Evolutionary conservation across 768 basidiomycete species (phyloP), one percentile per base, ranked within the genome.

Genomic region (Cyclocybe aegerita): DNA sequence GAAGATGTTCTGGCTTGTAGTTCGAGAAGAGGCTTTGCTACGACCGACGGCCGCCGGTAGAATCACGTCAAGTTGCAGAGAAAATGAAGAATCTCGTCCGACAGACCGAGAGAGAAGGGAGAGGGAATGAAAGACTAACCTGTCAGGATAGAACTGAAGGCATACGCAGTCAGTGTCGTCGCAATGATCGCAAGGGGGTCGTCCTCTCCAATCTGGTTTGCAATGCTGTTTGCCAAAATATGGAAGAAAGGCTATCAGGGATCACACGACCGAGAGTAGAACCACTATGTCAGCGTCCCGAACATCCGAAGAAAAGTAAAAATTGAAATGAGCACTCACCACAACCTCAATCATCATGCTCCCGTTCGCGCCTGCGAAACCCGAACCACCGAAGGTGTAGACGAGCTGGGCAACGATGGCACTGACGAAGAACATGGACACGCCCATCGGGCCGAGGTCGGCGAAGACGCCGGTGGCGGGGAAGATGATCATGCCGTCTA

Each of bases 281-380:
- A 42, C 41, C 12, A 14, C 35, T 11, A 37, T 5, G 14, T 42
- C 39, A 41, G 39, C 23, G 4, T 23, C 23, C 23, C 23, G 23
- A 49, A 35, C 16, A 43, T 4, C 34, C 33, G 40, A 36, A 16
- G 39, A 35, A 46, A 32, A 29, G 15, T 16, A 14, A 39, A 41
- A 46, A 37, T 33, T 33, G 42, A 42, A 46, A 33, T 38, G 49
- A 50, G 8, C 43, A 79, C 86, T 39, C 65, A 93, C 90, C 57
- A 98, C 94, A 9, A 95, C 92, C 70, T 98, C 96, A 54, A 99
- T 98, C 93, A 98, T 97, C 93, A 95, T 93, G 55, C 90, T 93
- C 5, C 90, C 92, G 68, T 93, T 94, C 1, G 88, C 93, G 43
- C 90, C 91, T 7, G 84, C 84, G 65, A 99, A 97, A 16, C 85